These are phyloP conservation scores for Fusarium nygamai DNA, from an alignment of 2,329 filamentous ascomycete species.

Conservation along the genomic window DNA sequence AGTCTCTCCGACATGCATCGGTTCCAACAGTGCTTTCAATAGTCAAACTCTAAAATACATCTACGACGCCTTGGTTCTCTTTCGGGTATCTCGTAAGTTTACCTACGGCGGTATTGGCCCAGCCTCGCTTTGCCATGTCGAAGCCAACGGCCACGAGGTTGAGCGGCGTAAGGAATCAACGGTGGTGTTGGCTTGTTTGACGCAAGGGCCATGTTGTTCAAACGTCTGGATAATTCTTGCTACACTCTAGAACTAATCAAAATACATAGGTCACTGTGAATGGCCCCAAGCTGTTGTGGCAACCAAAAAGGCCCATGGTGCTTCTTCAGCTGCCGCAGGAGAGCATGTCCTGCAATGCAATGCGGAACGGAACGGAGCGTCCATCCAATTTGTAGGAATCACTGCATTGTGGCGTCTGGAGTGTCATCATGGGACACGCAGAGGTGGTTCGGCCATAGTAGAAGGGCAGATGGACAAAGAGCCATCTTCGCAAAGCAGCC, in stretches of 20 bases:
- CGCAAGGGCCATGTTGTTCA: not conserved
- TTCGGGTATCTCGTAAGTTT: not conserved
- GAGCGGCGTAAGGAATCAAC: not conserved
- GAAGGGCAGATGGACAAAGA: not conserved
- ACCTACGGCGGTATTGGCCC: not conserved
- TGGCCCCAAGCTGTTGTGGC: not conserved
- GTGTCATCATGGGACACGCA: not conserved
- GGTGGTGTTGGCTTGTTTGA: not conserved
- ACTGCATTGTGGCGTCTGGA: not conserved
- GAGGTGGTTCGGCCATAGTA: not conserved
- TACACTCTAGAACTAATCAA: not conserved
- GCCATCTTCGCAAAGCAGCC: slow-evolving; percentile 2
- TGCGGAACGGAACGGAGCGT: slow-evolving; percentile 5
- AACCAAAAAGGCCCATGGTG: not conserved
- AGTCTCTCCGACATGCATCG: slow-evolving; percentile 2
- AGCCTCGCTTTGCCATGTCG: not conserved
- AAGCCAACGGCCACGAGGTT: slow-evolving; percentile 2
- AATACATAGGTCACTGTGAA: not conserved
- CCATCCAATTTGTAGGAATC: not conserved
- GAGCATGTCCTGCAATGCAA: not conserved
- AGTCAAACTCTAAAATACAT: slow-evolving; percentile 24
- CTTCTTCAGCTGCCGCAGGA: not conserved
- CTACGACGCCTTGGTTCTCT: slow-evolving; percentile 1
- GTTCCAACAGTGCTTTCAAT: not conserved
- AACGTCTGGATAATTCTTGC: not conserved